Base-by-base conservation (phyloP, 441 rosid genomes). In the Gossypium laxum region DNA sequence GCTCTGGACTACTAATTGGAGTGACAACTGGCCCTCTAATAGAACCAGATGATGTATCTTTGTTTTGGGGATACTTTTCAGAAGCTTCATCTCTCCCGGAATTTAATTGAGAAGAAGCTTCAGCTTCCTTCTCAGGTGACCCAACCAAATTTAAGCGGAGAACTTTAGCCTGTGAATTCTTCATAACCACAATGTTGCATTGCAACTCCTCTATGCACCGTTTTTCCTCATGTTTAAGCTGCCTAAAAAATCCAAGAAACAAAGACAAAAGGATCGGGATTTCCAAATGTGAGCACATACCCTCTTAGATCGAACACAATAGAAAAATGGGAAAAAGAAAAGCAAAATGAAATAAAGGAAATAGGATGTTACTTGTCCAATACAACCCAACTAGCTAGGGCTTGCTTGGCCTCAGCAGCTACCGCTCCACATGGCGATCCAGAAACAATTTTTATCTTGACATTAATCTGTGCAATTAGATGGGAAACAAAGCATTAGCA, bases 131-230 rank as follows among this genome's bases (percentile, higher is more conserved):
- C 76, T 72, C 84, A 14, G 91, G 82, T 0, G 88, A 75, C 65
- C 96, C 97, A 79, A 88, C 88, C 85, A 95, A 81, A 84, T 91
- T 92, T 79, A 95, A 82, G 69, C 99, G 97, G 19, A 95, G 86
- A 75, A 95, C 89, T 81, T 92, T 92, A 0, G 96, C 87, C 76
- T 88, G 93, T 61, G 98, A 85, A 60, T 88, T 90, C 80, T 89
- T 91, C 91, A 92, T 92, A 34, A 88, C 91, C 80, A 92, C 98
- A 73, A 95, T 86, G 82, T 95, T 95, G 80, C 99, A 95, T 64
- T 91, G 96, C 80, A 95, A 76, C 74, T 92, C 95, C 72, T 91
- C 96, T 80, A 87, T 87, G 85, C 98, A 91, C 58, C 81, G 38
- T 81, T 82, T 92, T 78, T 86, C 95, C 83, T 95, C 99, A 0